Base-by-base conservation (phyloP, 1,139 yeast genomes). In the Meyerozyma elateridarum region DNA sequence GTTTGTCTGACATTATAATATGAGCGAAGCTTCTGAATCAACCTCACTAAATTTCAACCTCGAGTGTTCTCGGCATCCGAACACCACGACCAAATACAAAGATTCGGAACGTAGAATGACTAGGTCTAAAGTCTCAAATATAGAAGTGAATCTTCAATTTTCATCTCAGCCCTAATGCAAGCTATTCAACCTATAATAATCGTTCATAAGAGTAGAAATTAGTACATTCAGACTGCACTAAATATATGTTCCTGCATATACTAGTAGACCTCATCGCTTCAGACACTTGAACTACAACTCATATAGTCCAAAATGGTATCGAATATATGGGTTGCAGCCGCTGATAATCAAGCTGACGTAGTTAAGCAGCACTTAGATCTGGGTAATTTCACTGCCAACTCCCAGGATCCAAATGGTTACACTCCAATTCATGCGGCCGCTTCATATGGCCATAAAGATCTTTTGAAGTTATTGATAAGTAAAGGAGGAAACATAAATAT, bases 381-480 rank as follows among this genome's bases (percentile, higher is more conserved):
- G 0, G 82, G 81, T 0, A 51, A 61, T 9, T 70, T 66, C 40
- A 66, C 78, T 2, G 74, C 96, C 2, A 81, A 85, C 49, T 72
- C 81, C 13, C 77, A 81, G 44, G 98, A 91, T 54, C 83, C 87
- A 1, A 87, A 88, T 49, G 98, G 98, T 0, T 91, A 91, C 57
- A 89, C 97, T 0, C 94, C 97, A 8, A 71, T 91, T 18, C 98
- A 91, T 55, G 98, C 98, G 1, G 96, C 97, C 3, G 94, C 94
- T 4, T 83, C 96, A 1, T 91, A 91, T 53, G 93, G 93, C 5
- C 91, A 91, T 51, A 48, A 62, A 6, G 88, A 81, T 7, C 62
- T 93, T 29, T 62, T 93, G 31, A 58, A 62, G 35, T 71, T 69
- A 38, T 67, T 91, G 33, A 61, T 85, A 15, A 25, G 30, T 12